These are phyloP conservation scores for Chalciporus pseudorubinellus DNA, from an alignment of 768 basidiomycete species.

Conservation along the genomic window DNA sequence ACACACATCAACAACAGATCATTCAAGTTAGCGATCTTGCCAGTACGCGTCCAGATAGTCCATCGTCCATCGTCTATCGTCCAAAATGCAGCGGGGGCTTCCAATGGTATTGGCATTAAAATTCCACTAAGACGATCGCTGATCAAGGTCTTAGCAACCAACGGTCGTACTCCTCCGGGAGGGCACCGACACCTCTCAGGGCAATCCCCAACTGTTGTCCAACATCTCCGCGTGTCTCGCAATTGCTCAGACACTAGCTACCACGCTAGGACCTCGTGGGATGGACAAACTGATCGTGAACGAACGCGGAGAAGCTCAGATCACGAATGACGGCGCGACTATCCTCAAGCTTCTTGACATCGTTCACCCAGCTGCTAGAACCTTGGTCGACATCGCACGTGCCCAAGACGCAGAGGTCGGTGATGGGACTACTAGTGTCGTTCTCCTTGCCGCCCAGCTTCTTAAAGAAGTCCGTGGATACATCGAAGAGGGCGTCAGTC, in stretches of 20 bases:
- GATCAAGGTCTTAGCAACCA: constrained; percentile 68
- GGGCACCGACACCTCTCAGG: constrained; percentile 95
- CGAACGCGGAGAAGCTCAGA: constrained; percentile 93
- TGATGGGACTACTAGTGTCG: constrained; percentile 96
- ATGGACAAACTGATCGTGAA: constrained; percentile 99
- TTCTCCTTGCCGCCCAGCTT: constrained; percentile 90
- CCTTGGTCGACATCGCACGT: constrained; percentile 96
- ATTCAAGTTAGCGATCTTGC: neutral
- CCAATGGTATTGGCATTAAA: constrained; percentile 57
- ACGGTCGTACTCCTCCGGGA: constrained; percentile 95
- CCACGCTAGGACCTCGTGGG: constrained; percentile 94
- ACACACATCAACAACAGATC: constrained; percentile 20
- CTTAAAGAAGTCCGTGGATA: constrained; percentile 88
- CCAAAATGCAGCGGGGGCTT: constrained; percentile 81
- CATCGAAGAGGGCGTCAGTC: constrained; percentile 96
- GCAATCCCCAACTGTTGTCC: constrained; percentile 86
- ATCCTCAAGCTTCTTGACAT: constrained; percentile 97
- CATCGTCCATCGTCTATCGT: constrained; percentile 5
- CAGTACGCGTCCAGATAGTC: constrained; percentile 3
- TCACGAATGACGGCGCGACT: constrained; percentile 99
- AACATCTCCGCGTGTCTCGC: constrained; percentile 97
- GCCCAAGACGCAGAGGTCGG: constrained; percentile 99
- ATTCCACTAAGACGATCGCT: constrained; percentile 7
- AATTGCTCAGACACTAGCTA: constrained; percentile 86
- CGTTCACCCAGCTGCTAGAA: constrained; percentile 95